Conservation (phyloP, 139 green algal species). For the Coelastrella sp. region DNA sequence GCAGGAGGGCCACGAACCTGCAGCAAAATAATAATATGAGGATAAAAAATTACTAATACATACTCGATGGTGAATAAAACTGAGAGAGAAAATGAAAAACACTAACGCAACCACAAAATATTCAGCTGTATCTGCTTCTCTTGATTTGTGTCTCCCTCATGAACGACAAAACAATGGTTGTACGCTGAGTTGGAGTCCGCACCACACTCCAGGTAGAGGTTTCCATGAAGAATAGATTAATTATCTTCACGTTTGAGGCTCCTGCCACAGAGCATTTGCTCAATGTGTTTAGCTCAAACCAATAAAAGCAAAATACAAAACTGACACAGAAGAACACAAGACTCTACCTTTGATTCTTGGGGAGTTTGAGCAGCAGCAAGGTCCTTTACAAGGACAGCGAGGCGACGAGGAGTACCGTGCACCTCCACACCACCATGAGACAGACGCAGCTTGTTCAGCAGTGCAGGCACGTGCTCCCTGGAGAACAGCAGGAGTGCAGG, state of each 20-base stretch:
- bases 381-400: slow-evolving; percentile 83
- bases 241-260: no score
- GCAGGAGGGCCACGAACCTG: slow-evolving; percentile 89
- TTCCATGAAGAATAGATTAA: no score
- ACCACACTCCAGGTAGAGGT: no score
- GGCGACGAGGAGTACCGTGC: slow-evolving; percentile 88
- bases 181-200: no score
- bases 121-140: no score
- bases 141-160: not conserved
- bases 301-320: not conserved
- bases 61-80: not conserved
- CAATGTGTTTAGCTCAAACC: not conserved
- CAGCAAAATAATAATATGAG: not conserved
- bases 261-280: not conserved
- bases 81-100: no score
- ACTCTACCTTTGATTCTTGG: slow-evolving; percentile 62
- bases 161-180: no score
- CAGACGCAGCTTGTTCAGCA: slow-evolving; percentile 86
- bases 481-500: not conserved
- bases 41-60: not conserved
- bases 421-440: slow-evolving; percentile 76
- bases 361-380: slow-evolving; percentile 76
- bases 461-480: slow-evolving; percentile 73
- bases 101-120: no score
- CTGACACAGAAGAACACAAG: not conserved